Base-by-base conservation (phyloP, 2,329 filamentous ascomycete species). In the Epichloe uncinata region DNA sequence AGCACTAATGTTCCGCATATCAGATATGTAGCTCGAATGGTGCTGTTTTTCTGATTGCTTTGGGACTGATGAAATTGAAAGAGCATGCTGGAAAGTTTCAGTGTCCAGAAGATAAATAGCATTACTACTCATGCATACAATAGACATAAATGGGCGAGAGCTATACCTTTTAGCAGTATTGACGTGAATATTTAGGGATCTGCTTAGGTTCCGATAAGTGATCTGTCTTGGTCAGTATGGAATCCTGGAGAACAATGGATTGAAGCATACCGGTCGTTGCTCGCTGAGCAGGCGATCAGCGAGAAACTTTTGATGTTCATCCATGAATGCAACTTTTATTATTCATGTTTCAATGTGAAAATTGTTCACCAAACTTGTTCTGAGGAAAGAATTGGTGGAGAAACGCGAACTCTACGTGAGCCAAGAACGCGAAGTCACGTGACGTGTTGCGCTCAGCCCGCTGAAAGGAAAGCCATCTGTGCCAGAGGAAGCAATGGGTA, bases 1-100 rank as follows among this genome's bases (percentile, higher is more conserved):
- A 42, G 20, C 7, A 34, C 20, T 18, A 41, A 16, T 20, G 72
- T 77, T 38, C 91, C 93, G 47, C 82, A 85, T 43, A 98, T 63
- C 45, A 96, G 72, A 67, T 96, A 98, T n/a, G 89, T 96, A 42
- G 91, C 93, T 68, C 94, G 80, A n/a, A 96, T 73, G 26, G 81
- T 83, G 20, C 80, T 77, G 0, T 85, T 75, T 53, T 86, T 66
- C 80, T 94, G 15, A 90, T 79, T 78, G 93, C 94, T 65, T 84
- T 95, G 85, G 50, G 74, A 78, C 54, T 76, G 74, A 64, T 96
- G 80, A 57, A 95, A 97, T 34, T 95, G 89, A 66, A 83, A 95
- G 3, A 97, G 81, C 78, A 95, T 91, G 59, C 88, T 95, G 48
- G 11, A 33, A 0, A 16, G 15, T 35, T 22, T 42, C 33, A 48